Conservation (phyloP, 805 yeast species). For the Hagleromyces aurorensis region DNA sequence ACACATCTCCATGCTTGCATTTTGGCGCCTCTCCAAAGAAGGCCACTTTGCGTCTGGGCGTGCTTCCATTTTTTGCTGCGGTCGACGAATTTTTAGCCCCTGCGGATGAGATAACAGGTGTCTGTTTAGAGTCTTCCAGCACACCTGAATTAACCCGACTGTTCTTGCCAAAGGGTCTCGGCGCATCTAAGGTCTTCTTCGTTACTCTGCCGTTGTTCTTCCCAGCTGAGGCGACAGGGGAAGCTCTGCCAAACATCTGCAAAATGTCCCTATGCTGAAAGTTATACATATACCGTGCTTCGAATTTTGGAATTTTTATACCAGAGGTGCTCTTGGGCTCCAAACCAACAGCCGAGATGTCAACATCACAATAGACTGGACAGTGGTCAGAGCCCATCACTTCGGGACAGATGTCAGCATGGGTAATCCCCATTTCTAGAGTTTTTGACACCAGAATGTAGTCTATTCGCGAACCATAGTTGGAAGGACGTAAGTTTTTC, state of each 20-base stretch:
- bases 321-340: background rate
- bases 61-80: background rate
- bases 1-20: conserved; percentile 42
- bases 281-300: conserved; percentile 44
- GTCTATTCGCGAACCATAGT: conserved; percentile 86
- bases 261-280: conserved; percentile 31
- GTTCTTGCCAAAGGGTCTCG: background rate
- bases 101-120: background rate
- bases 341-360: conserved; percentile 3
- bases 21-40: conserved; percentile 32
- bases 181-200: conserved; percentile 1
- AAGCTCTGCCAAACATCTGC: conserved; percentile 28
- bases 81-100: background rate
- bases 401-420: conserved; percentile 54
- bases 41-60: conserved; percentile 6
- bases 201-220: conserved; percentile 2
- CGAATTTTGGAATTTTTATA: conserved; percentile 36
- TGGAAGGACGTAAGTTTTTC: conserved; percentile 66
- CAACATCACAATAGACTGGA: conserved; percentile 72
- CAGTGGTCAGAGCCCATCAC: conserved; percentile 91
- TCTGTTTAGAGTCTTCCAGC: background rate
- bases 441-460: conserved; percentile 47
- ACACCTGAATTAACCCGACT: background rate
- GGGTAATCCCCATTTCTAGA: conserved; percentile 29
- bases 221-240: conserved; percentile 2